Percentiles rank a stretch among this genome's conserved stretches.
Evolutionary conservation across 805 yeast genomes (phyloP).

Genomic region (Wickerhamiella lipophila): DNA sequence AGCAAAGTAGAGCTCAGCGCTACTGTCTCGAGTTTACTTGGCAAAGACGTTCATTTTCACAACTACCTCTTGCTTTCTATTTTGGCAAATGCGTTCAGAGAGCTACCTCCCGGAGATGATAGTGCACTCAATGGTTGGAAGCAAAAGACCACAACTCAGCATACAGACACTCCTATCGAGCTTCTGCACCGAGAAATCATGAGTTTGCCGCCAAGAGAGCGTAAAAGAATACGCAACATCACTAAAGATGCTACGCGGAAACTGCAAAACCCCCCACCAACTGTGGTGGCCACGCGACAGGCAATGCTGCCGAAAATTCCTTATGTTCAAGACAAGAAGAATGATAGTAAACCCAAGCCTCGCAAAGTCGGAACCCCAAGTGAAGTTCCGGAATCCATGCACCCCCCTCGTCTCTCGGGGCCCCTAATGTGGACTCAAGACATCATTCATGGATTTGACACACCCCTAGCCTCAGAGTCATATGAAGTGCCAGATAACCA

Average conservation of each 20-base stretch:
- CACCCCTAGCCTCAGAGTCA: slow-evolving; percentile 65
- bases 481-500: slow-evolving; percentile 76
- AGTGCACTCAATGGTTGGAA: slow-evolving; percentile 31
- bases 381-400: slow-evolving; percentile 16
- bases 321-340: slow-evolving; percentile 32
- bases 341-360: neutral
- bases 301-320: slow-evolving; percentile 78
- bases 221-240: slow-evolving; percentile 72
- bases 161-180: slow-evolving; percentile 45
- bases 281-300: slow-evolving; percentile 30
- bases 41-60: slow-evolving; percentile 47
- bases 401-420: slow-evolving; percentile 23
- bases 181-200: slow-evolving; percentile 75
- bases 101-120: slow-evolving; percentile 48
- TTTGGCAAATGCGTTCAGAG: slow-evolving; percentile 71
- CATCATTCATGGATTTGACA: slow-evolving; percentile 69
- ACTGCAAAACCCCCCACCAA: slow-evolving; percentile 30
- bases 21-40: slow-evolving; percentile 45
- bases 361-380: neutral
- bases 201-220: slow-evolving; percentile 71
- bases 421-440: slow-evolving; percentile 76
- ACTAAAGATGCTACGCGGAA: slow-evolving; percentile 72
- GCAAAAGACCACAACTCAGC: slow-evolving; percentile 29
- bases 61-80: slow-evolving; percentile 72
- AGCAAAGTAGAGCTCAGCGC: slow-evolving; percentile 61